Evolutionary conservation across 1,284 basidiomycete genomes (phyloP).

Genomic region (Heliocybe sulcata): DNA sequence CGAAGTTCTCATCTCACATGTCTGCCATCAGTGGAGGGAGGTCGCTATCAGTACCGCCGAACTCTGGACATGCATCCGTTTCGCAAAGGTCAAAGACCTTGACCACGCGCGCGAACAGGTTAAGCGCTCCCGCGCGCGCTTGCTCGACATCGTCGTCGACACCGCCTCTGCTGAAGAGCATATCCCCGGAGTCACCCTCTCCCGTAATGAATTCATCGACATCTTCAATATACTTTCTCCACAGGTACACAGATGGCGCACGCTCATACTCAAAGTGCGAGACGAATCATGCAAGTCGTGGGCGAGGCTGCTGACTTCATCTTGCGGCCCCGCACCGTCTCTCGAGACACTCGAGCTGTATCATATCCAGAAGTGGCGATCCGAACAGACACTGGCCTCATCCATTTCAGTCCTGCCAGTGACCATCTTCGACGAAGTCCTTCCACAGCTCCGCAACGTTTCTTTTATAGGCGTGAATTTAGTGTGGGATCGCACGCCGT

Average conservation of each 20-base stretch:
- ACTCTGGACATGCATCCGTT: slow-evolving; percentile 48
- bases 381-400: slow-evolving; percentile 36
- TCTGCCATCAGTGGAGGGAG: slow-evolving; percentile 45
- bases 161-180: slow-evolving; percentile 41
- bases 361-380: slow-evolving; percentile 51
- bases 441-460: slow-evolving; percentile 43
- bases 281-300: slow-evolving; percentile 46
- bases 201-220: slow-evolving; percentile 31
- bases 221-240: slow-evolving; percentile 42
- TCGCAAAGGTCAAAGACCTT: slow-evolving; percentile 41
- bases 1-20: slow-evolving; percentile 45
- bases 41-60: slow-evolving; percentile 39
- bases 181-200: slow-evolving; percentile 39
- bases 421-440: slow-evolving; percentile 40
- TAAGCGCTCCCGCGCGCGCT: slow-evolving; percentile 24
- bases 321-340: slow-evolving; percentile 39
- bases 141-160: slow-evolving; percentile 49
- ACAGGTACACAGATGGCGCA: slow-evolving; percentile 44
- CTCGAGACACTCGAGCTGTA: slow-evolving; percentile 55
- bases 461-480: slow-evolving; percentile 59
- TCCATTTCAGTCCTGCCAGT: slow-evolving; percentile 50
- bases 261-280: slow-evolving; percentile 50
- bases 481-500: slow-evolving; percentile 46
- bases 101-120: slow-evolving; percentile 37
- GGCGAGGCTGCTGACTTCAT: slow-evolving; percentile 39